These are phyloP conservation scores for Pseudoturritis turrita DNA, from an alignment of 345 rosid species.

Conservation along the genomic window DNA sequence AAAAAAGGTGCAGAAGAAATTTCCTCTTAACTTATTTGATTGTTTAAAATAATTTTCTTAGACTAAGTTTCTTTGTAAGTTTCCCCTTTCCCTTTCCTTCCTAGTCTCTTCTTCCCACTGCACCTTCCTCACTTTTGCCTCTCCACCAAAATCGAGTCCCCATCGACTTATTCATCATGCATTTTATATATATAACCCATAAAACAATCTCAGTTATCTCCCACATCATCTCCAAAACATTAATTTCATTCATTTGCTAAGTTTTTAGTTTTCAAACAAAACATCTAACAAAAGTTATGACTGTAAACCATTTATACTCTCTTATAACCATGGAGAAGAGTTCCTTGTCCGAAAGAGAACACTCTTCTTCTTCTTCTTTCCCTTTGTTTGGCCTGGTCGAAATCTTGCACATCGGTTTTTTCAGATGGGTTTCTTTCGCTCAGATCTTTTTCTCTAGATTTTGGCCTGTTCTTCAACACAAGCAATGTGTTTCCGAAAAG, in stretches of 20 bases:
- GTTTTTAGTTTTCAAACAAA: neutral
- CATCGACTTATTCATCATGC: conserved; percentile 16
- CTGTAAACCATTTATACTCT: neutral
- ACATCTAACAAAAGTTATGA: conserved; percentile 9
- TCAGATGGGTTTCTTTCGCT: conserved; percentile 23
- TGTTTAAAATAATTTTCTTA: neutral
- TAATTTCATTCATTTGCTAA: conserved; percentile 13
- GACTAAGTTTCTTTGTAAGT: conserved; percentile 12
- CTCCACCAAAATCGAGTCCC: neutral
- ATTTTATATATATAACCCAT: conserved; percentile 6
- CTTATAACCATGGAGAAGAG: conserved; percentile 35
- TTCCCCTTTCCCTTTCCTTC: conserved; percentile 13
- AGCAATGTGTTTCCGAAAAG: conserved; percentile 15
- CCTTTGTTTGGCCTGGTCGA: conserved; percentile 27
- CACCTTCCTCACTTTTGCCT: conserved; percentile 33
- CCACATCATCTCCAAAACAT: neutral
- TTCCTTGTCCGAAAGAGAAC: conserved; percentile 2
- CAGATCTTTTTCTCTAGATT: conserved; percentile 34
- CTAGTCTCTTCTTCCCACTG: conserved; percentile 11
- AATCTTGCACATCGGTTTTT: conserved; percentile 25
- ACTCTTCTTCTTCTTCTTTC: conserved; percentile 5
- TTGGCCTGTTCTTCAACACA: conserved; percentile 34
- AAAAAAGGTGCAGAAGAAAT: conserved; percentile 10
- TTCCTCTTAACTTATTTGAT: neutral
- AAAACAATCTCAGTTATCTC: neutral